Evolutionary conservation across 257 asterid species (phyloP), one percentile per base, ranked within the genome.

Genomic region (Misopates orontium): DNA sequence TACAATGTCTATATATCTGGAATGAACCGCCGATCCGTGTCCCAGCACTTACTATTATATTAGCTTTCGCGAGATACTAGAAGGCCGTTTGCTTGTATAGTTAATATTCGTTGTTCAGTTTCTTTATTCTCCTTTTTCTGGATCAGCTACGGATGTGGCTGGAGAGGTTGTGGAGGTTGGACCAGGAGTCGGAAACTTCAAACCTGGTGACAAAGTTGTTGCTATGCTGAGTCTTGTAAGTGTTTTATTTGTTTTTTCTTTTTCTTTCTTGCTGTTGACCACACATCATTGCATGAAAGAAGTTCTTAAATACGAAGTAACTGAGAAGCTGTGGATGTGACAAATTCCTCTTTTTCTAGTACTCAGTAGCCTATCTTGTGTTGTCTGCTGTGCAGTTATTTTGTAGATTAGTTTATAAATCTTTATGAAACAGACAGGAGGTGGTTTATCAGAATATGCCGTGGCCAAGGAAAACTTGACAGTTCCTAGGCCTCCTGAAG

Each of bases 161-260:
- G 97, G 96, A 79, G 96, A 80, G 77, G 81, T 87, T 14, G 75
- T 80, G 31, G 89, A 87, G 71, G 77, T 82, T 68, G 97, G 97
- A 60, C 47, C 79, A 56, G 91, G 83, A 18, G 87, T 85, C 17
- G 68, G 64, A 57, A 77, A 75, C 60, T 74, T 87, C 84, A 87
- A 85, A 68, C 75, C 82, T 18, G 96, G 95, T 7, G 96, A 90
- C 61, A 83, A 84, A 88, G 97, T 90, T 62, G 91, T 87, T 71
- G 79, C 88, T 11, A 54, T 58, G 60, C 71, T 84, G 71, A 74
- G 45, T 68, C 23, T 32, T 22, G 95, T 90, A 75, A 71, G 88
- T 71, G 52, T 45, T 56, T 23, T 56, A 25, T 39, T 17, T 18
- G 13, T 31, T 23, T 56, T 52, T 24, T 47, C 44, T 28, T 20